Evolutionary conservation across 768 basidiomycete genomes (phyloP), one percentile per base, ranked within the genome.

Genomic region (Vararia minispora): DNA sequence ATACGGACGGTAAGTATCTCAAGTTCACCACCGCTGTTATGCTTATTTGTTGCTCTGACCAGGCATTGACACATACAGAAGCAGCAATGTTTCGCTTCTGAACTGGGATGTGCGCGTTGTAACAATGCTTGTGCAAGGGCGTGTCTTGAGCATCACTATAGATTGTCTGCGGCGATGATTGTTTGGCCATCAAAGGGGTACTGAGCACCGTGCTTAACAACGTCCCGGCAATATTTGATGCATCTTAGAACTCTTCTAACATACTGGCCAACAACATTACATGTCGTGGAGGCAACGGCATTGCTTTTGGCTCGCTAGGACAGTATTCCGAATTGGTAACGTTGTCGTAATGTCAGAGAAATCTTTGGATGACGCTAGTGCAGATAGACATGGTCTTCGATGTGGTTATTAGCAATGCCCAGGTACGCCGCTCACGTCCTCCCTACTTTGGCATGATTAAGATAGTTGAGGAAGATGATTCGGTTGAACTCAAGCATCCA

Each of bases 141-240:
- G 18, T 24, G 21, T 17, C 34, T 28, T 18, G 20, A 23, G 11
- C 14, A 26, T 46, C 26, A 25, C 12, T 21, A 13, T 34, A 55
- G 56, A 52, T 76, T 13, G 76, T 73, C n/a, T 71, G 66, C 38
- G 73, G 74, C 13, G 76, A 76, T 48, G 74, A 76, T 46, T 77
- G 74, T 41, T 54, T 76, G n/a, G 74, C 72, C 6, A 71, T 76
- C 58, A 75, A 77, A 58, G 74, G 73, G 6, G 72, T 74, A 48
- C n/a, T 20, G 69, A 53, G n/a, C 20, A 36, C 25, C 32, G 16
- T n/a, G 14, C n/a, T 20, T 37, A 14, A 30, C 26, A 20, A 42
- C n/a, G 8, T 24, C 17, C 17, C 10, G n/a, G n/a, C n/a, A n/a
- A n/a, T n/a, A n/a, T n/a, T n/a, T n/a, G n/a, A n/a, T n/a, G n/a